Conservation (phyloP, 139 green algal genomes). For the Tetraselmis striata region DNA sequence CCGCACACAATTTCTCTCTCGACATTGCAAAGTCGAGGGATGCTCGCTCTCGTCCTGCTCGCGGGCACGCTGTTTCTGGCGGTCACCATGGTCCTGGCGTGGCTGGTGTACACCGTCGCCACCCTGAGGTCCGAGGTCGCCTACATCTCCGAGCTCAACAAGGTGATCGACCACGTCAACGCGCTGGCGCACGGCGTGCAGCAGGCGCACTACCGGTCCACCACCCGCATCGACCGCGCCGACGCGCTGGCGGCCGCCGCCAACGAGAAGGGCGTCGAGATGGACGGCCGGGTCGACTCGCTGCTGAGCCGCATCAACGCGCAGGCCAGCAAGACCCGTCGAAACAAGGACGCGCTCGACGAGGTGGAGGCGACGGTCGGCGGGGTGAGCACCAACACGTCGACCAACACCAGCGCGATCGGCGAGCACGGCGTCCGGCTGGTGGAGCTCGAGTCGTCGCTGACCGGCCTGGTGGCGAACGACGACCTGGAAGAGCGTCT, state of each 20-base stretch:
- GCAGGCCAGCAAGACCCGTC: neutral
- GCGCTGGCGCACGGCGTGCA: neutral
- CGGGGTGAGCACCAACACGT: neutral
- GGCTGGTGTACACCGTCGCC: neutral
- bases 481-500: neutral
- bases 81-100: neutral
- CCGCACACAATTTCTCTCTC: too few species aligned
- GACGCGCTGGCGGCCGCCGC: neutral
- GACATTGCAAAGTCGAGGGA: too few species aligned
- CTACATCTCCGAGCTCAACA: neutral
- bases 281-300: neutral
- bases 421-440: neutral
- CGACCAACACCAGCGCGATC: neutral
- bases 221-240: neutral
- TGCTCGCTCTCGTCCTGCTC: neutral
- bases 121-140: neutral
- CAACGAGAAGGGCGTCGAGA: neutral
- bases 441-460: neutral
- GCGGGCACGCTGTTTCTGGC: neutral
- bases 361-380: neutral
- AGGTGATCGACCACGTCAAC: neutral
- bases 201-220: neutral
- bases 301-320: neutral
- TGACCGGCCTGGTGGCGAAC: neutral
- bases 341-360: neutral